phyloP scores from a whole-genome alignment of 306 rosid genomes.

The Lathyrus sativus region DNA sequence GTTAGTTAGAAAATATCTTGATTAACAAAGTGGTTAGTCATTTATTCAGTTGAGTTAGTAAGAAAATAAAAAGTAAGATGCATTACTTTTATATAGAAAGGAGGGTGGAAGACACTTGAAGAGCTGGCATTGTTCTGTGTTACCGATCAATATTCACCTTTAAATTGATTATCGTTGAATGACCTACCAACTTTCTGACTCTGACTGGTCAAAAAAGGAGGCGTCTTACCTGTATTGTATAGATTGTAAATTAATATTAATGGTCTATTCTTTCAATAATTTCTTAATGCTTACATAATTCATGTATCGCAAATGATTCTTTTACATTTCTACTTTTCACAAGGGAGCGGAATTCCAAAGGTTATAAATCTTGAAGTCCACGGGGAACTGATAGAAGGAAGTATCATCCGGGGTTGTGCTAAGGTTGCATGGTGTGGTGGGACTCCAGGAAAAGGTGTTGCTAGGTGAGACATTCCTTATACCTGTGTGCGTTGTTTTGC shows the following conservation, averaged over 20 bases:
- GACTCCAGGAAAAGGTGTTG: slow-evolving; percentile 90
- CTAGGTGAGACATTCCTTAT: slow-evolving; percentile 66
- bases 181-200: not conserved
- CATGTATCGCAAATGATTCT: slow-evolving; percentile 15
- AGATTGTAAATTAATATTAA: not conserved
- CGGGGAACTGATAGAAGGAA: slow-evolving; percentile 91
- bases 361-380: slow-evolving; percentile 77
- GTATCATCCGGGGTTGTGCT: slow-evolving; percentile 69
- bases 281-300: slow-evolving; percentile 21
- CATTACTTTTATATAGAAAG: no score
- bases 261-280: slow-evolving; percentile 15
- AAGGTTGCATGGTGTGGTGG: slow-evolving; percentile 98
- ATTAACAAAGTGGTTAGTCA: not conserved
- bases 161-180: not conserved
- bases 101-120: not conserved
- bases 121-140: not conserved
- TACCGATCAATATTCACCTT: not conserved
- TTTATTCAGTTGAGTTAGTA: not conserved
- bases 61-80: no score
- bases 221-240: slow-evolving; percentile 12
- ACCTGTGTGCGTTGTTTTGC: not conserved
- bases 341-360: slow-evolving; percentile 88
- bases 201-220: not conserved
- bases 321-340: slow-evolving; percentile 28
- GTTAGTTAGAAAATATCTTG: not conserved